Evolutionary conservation across 1,284 basidiomycete species (phyloP).

Genomic region (Fistulina hepatica): DNA sequence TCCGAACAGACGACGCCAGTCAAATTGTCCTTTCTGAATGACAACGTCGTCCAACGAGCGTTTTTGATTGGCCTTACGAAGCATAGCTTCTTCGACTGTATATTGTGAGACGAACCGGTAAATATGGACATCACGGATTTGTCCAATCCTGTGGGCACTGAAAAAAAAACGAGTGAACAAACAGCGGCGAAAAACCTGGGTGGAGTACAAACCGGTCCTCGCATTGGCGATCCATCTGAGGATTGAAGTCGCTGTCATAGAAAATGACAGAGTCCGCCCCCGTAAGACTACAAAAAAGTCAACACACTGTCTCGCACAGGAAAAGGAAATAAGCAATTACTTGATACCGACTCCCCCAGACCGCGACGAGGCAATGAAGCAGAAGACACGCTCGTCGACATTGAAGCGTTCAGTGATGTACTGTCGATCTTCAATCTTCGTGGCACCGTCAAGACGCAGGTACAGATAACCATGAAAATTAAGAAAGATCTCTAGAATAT

Average conservation of each 20-base stretch:
- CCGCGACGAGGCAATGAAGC: constrained; percentile 88
- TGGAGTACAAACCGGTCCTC: constrained; percentile 69
- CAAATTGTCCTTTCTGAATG: constrained; percentile 91
- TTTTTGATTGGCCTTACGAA: constrained; percentile 95
- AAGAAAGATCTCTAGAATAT: constrained; percentile 90
- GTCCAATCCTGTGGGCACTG: constrained; percentile 89
- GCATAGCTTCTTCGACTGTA: constrained; percentile 95
- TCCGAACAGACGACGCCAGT: constrained; percentile 82
- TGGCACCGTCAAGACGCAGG: constrained; percentile 86
- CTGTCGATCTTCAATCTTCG: constrained; percentile 93
- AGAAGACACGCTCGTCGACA: constrained; percentile 79
- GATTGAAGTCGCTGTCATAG: constrained; percentile 97
- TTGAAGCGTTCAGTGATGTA: constrained; percentile 97
- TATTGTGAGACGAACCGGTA: constrained; percentile 90
- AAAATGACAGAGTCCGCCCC: constrained; percentile 97
- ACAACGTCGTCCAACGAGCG: constrained; percentile 85
- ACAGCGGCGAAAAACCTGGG: not conserved
- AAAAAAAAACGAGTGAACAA: constrained; percentile 2
- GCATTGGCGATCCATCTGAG: constrained; percentile 95
- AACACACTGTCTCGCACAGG: constrained; percentile 4
- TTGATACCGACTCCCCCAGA: constrained; percentile 97
- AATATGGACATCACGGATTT: constrained; percentile 95
- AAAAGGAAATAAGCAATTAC: constrained; percentile 26
- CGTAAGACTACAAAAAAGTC: constrained; percentile 49
- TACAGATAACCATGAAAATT: constrained; percentile 93